phyloP scores from a whole-genome alignment of 495 filamentous ascomycete species.

The Annulohypoxylon nitens region DNA sequence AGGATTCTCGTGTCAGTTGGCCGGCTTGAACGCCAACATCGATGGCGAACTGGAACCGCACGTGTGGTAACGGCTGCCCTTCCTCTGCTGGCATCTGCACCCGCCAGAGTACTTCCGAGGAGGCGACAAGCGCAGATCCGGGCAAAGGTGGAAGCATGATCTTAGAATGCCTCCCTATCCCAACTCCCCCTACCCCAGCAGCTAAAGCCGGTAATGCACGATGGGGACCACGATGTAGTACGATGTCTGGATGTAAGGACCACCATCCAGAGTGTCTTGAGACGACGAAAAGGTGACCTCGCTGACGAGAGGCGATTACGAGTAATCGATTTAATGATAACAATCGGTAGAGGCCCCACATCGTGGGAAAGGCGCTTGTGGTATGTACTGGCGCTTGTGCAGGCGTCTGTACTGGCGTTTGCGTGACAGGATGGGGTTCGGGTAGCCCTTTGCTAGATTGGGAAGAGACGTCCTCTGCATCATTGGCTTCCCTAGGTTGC shows the following conservation, averaged over 20 bases:
- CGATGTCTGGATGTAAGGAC: constrained; percentile 30
- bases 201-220: constrained; percentile 36
- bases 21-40: constrained; percentile 22
- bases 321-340: constrained; percentile 14
- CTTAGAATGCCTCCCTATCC: constrained; percentile 19
- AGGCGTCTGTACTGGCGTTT: not conserved
- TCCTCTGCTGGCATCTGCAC: not conserved
- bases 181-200: constrained; percentile 24
- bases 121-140: constrained; percentile 18
- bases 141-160: constrained; percentile 40
- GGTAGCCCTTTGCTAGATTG: not conserved
- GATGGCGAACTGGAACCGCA: constrained; percentile 41
- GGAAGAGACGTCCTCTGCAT: not conserved
- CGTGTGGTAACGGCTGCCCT: not conserved
- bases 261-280: constrained; percentile 34
- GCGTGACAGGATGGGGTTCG: not conserved
- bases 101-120: constrained; percentile 17
- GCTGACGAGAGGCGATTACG: constrained; percentile 30
- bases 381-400: not conserved
- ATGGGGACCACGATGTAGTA: constrained; percentile 39
- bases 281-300: constrained; percentile 37
- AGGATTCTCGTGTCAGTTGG: constrained; percentile 30
- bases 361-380: constrained; percentile 21
- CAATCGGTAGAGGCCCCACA: constrained; percentile 41
- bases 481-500: not conserved